A percentile compares a stretch with the other conserved stretches of the same genome.
phyloP scores from a whole-genome alignment of 257 asterid genomes.

The Petunia axillaris region DNA sequence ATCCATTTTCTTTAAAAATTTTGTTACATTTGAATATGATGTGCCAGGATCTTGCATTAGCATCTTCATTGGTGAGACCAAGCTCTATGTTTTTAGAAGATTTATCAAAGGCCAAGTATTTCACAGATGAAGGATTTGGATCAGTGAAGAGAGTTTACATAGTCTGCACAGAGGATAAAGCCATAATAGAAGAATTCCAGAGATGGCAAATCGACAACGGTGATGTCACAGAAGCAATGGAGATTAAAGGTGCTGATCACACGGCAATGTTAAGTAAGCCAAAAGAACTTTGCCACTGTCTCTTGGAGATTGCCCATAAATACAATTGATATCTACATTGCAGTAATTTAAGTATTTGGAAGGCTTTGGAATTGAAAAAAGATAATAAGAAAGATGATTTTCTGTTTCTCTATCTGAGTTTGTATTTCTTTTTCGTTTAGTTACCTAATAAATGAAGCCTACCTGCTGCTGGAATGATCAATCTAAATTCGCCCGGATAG shows the following conservation, averaged over 20 bases:
- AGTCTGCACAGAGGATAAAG: constrained; percentile 44
- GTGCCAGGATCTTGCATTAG: constrained; percentile 57
- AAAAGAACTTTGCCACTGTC: constrained; percentile 32
- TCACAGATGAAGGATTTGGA: constrained; percentile 47
- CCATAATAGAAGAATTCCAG: constrained; percentile 43
- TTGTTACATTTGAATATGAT: neutral
- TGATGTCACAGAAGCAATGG: constrained; percentile 44
- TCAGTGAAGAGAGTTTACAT: constrained; percentile 50
- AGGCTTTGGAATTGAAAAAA: too few species aligned
- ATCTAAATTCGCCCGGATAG: too few species aligned
- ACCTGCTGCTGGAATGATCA: too few species aligned
- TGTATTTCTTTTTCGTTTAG: too few species aligned
- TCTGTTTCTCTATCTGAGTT: too few species aligned
- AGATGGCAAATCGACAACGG: constrained; percentile 45
- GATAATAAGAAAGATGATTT: too few species aligned
- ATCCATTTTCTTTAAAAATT: too few species aligned
- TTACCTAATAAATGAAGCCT: too few species aligned
- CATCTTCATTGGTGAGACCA: constrained; percentile 46
- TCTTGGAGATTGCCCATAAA: constrained; percentile 41
- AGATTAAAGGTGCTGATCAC: constrained; percentile 51
- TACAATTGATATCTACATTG: neutral
- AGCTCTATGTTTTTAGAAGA: constrained; percentile 43
- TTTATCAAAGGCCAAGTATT: constrained; percentile 38
- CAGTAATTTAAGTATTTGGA: too few species aligned
- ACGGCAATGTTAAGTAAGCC: constrained; percentile 57